Evolutionary conservation across 2,329 filamentous ascomycete genomes (phyloP).

Genomic region (Teratosphaeria nubilosa): DNA sequence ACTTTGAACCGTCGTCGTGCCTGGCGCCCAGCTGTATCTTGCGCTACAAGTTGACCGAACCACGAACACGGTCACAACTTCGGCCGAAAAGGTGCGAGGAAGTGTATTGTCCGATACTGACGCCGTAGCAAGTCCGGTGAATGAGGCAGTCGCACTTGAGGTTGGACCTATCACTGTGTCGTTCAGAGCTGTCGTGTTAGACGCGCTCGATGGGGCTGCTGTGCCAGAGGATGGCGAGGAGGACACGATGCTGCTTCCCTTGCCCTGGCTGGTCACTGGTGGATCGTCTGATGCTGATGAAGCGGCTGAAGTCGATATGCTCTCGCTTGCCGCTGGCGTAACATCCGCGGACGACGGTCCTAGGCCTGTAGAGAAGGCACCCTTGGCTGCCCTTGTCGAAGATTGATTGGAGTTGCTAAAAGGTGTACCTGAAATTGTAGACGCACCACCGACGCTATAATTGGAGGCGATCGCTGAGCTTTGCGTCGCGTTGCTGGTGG

Average conservation of each 20-base stretch:
- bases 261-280: background rate
- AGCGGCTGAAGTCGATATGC: background rate
- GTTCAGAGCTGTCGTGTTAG: background rate
- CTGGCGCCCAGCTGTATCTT: background rate
- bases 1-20: background rate
- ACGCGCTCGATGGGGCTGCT: background rate
- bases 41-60: background rate
- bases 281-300: background rate
- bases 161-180: background rate
- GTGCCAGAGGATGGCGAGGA: background rate
- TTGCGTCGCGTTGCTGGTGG: background rate
- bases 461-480: background rate
- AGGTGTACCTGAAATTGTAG: background rate
- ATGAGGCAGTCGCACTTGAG: background rate
- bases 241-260: background rate
- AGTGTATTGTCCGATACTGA: background rate
- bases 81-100: background rate
- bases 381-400: background rate
- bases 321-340: background rate
- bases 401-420: background rate
- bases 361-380: background rate
- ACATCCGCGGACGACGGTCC: background rate
- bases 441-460: background rate
- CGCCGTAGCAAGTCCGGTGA: background rate
- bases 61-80: background rate